Percentiles rank a stretch among this genome's conserved stretches.
phyloP scores from a whole-genome alignment of 2,329 filamentous ascomycete species.

The Ophiobolus disseminans region DNA sequence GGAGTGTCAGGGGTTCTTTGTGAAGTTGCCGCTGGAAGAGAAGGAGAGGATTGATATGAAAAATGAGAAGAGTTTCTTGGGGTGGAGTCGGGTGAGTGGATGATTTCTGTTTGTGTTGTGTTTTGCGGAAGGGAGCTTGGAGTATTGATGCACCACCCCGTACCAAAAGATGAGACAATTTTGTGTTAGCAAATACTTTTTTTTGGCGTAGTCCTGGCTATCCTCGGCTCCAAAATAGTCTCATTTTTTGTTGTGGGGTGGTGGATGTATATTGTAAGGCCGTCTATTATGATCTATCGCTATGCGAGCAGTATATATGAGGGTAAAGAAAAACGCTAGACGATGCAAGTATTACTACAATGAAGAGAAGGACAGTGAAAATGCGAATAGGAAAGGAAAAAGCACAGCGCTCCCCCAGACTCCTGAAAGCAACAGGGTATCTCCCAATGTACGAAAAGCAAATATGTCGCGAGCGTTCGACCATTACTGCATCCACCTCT shows the following conservation, averaged over 20 bases:
- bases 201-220: too few species aligned
- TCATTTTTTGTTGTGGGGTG: not conserved
- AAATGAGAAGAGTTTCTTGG: conserved; percentile 56
- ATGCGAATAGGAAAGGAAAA: not conserved
- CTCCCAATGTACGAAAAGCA: conserved; percentile 4
- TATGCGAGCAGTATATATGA: conserved; percentile 7
- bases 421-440: conserved; percentile 7
- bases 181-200: too few species aligned
- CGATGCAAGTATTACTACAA: not conserved
- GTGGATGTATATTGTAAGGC: conserved; percentile 1
- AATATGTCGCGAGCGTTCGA: not conserved
- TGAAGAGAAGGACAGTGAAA: not conserved
- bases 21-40: conserved; percentile 73
- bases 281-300: conserved; percentile 12
- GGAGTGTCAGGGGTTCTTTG: conserved; percentile 76
- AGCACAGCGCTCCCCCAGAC: conserved; percentile 1
- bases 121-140: too few species aligned
- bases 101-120: conserved; percentile 5
- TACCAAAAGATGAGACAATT: too few species aligned
- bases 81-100: conserved; percentile 54
- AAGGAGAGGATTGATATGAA: conserved; percentile 69
- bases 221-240: too few species aligned
- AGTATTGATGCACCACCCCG: too few species aligned
- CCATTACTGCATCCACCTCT: conserved; percentile 8
- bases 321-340: not conserved